Percentiles rank a stretch among this genome's conserved stretches.
phyloP scores from a whole-genome alignment of 768 basidiomycete species.

The Gyrodon lividus region DNA sequence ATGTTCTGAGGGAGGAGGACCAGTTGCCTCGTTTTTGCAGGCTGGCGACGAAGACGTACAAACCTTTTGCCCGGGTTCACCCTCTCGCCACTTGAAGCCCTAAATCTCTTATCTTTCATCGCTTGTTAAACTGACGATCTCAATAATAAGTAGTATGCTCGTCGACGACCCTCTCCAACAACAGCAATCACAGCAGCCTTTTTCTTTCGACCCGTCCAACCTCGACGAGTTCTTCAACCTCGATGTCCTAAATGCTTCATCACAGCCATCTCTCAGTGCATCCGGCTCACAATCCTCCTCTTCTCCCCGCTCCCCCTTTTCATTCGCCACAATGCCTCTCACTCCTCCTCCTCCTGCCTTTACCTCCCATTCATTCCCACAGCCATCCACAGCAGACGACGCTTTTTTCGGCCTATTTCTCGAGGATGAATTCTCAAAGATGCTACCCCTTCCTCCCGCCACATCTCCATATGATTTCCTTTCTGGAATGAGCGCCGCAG shows the following conservation, averaged over 20 bases:
- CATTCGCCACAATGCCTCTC: slow-evolving; percentile 32
- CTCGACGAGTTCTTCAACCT: slow-evolving; percentile 68
- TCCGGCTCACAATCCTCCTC: slow-evolving; percentile 43
- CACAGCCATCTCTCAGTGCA: slow-evolving; percentile 13
- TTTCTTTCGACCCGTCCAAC: slow-evolving; percentile 26
- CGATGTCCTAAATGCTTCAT: slow-evolving; percentile 43
- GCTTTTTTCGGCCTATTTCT: slow-evolving; percentile 46
- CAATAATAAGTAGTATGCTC: slow-evolving; percentile 40
- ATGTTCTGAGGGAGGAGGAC: too few relatives aligned
- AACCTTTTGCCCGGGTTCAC: neutral
- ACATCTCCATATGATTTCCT: slow-evolving; percentile 42
- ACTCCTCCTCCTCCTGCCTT: slow-evolving; percentile 46
- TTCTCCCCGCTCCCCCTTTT: slow-evolving; percentile 42
- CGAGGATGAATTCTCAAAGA: slow-evolving; percentile 40
- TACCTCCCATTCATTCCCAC: slow-evolving; percentile 34
- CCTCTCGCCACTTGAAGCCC: neutral
- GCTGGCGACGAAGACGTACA: neutral
- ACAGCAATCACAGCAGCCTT: slow-evolving; percentile 11
- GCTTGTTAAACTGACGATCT: neutral
- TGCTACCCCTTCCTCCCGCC: slow-evolving; percentile 28
- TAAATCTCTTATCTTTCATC: slow-evolving; percentile 1
- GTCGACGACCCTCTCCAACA: slow-evolving; percentile 38
- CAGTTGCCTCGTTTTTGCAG: neutral
- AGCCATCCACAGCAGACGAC: slow-evolving; percentile 24
- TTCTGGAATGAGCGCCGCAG: slow-evolving; percentile 24